Conservation (phyloP, 148 eudicot species). For the Spergularia marina region DNA sequence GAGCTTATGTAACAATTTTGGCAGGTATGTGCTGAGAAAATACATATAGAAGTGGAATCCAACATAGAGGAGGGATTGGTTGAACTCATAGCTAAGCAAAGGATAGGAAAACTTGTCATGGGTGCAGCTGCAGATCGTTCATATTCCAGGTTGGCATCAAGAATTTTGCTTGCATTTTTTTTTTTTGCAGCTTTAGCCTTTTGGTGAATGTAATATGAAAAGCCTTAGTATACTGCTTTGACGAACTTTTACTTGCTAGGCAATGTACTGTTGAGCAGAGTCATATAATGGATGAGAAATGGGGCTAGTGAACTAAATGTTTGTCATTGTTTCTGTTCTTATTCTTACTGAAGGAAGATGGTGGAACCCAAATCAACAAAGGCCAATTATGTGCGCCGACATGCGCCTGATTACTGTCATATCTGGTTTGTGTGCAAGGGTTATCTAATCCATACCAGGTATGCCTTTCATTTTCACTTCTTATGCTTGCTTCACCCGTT, state of each 20-base stretch:
- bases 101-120: slow-evolving; percentile 66
- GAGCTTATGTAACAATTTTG: slow-evolving; percentile 16
- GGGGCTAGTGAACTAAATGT: background rate
- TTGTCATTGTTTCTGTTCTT: slow-evolving; percentile 16
- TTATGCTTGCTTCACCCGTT: slow-evolving; percentile 7
- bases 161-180: slow-evolving; percentile 8
- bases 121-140: slow-evolving; percentile 68
- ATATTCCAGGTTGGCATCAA: slow-evolving; percentile 44
- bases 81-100: slow-evolving; percentile 47
- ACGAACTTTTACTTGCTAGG: background rate
- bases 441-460: slow-evolving; percentile 62
- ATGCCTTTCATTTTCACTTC: slow-evolving; percentile 4
- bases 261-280: background rate
- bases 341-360: slow-evolving; percentile 55
- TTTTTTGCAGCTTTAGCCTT: background rate
- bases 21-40: slow-evolving; percentile 56
- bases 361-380: slow-evolving; percentile 61
- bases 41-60: slow-evolving; percentile 47
- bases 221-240: background rate
- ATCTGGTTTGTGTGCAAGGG: slow-evolving; percentile 82
- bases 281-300: background rate
- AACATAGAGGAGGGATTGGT: slow-evolving; percentile 67
- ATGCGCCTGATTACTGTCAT: slow-evolving; percentile 67
- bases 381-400: slow-evolving; percentile 52
- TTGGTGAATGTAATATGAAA: background rate